Evolutionary conservation across 1,139 yeast species (phyloP).

Genomic region (Taphrina communis): DNA sequence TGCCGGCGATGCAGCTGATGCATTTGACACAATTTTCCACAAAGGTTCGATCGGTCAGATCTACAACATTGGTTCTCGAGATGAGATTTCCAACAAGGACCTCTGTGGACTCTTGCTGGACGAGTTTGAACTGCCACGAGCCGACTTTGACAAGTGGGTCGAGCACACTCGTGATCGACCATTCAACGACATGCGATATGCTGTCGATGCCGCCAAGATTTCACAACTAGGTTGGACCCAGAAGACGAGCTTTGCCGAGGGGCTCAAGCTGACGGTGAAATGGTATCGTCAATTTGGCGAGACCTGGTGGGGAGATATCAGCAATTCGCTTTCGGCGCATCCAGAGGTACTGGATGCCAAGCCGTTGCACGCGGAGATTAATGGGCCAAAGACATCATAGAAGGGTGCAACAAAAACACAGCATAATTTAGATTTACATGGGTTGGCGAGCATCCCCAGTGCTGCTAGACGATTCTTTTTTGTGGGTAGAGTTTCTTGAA

Average conservation of each 20-base stretch:
- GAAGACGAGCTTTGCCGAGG: constrained; percentile 52
- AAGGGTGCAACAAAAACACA: neutral
- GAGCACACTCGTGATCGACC: constrained; percentile 57
- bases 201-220: constrained; percentile 54
- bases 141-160: constrained; percentile 48
- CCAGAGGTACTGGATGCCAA: constrained; percentile 16
- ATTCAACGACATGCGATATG: constrained; percentile 60
- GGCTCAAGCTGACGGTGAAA: constrained; percentile 52
- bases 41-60: constrained; percentile 53
- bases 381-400: constrained; percentile 11
- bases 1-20: constrained; percentile 59
- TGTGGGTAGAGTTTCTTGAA: constrained; percentile 9
- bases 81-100: constrained; percentile 56
- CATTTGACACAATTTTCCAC: constrained; percentile 54
- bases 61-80: constrained; percentile 60
- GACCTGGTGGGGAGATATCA: constrained; percentile 51
- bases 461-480: neutral
- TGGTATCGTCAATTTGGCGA: constrained; percentile 52
- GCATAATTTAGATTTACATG: neutral
- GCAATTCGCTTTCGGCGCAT: constrained; percentile 48
- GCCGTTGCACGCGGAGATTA: constrained; percentile 27
- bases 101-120: constrained; percentile 50
- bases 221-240: constrained; percentile 60
- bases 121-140: constrained; percentile 48
- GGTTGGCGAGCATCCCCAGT: neutral